Base-by-base conservation (phyloP, 805 yeast genomes). In the Priceomyces melissophilus region DNA sequence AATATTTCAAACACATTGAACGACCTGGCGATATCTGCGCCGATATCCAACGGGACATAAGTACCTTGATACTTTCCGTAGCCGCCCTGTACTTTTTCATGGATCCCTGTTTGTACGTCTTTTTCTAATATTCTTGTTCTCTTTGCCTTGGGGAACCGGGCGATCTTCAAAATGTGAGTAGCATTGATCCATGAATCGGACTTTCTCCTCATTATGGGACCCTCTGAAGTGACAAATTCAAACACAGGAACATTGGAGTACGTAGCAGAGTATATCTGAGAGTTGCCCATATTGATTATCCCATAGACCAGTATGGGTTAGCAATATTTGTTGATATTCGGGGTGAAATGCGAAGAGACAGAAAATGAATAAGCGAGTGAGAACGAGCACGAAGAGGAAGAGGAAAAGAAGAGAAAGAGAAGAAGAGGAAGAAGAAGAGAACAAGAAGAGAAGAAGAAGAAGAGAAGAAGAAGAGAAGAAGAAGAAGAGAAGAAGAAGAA, bases 31-130 rank as follows among this genome's bases (percentile, higher is more conserved):
- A 69, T 61, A 3, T 66, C 69, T 6, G 52, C 63, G 2, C 75
- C 75, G 17, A 67, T 40, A 11, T 64, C 62, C 37, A 69, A 58
- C 1, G 75, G 75, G 8, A 70, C 74, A 42, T 69, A 70, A 2
- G 75, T 70, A 3, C 75, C 75, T 44, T 66, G 87, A 58, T 78
- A 80, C 50, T 79, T 79, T n/a, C 86, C 87, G 47, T 81, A 78
- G 0, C 87, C 87, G 28, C 87, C 87, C 57, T 81, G 85, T 17
- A 82, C 81, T 50, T 81, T 82, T 50, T 83, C 89, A 53, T 79
- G 83, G 28, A 64, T 67, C n/a, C 84, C 82, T 5, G 78, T 73
- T 42, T 72, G 77, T 32, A 81, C 79, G 48, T 81, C 87, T 47
- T 72, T 71, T 46, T 82, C 88, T 44, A 83, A 73, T 37, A 80